Conservation (phyloP, 2,329 filamentous ascomycete species). For the Colletotrichum sp. region DNA sequence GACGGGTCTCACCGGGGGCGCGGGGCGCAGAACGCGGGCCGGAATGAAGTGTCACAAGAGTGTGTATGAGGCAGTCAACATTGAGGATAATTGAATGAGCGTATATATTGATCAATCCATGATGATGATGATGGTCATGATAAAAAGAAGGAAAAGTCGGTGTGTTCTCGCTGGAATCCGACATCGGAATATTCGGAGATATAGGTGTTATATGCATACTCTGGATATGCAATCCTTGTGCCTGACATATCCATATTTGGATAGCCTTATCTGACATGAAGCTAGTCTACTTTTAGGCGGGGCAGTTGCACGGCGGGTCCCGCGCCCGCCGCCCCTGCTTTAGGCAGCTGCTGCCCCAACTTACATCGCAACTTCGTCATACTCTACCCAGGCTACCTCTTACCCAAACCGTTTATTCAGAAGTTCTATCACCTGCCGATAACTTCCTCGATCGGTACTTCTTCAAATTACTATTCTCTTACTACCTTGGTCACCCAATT, state of each 20-base stretch:
- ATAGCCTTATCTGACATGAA: too few species aligned
- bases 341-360: neutral
- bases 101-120: too few species aligned
- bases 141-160: too few species aligned
- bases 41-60: too few species aligned
- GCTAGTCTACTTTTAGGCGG: neutral
- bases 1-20: neutral
- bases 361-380: neutral
- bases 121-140: too few species aligned
- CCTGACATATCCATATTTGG: too few species aligned
- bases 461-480: neutral
- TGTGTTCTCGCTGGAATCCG: too few species aligned
- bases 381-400: neutral
- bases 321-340: neutral
- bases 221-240: too few species aligned
- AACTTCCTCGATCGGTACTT: neutral
- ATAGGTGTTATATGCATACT: too few species aligned
- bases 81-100: too few species aligned
- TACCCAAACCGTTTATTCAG: neutral
- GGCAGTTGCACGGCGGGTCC: neutral
- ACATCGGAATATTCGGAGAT: too few species aligned
- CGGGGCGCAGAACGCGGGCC: neutral
- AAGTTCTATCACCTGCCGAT: neutral
- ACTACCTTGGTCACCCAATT: neutral
- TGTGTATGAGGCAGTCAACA: too few species aligned